Base-by-base conservation (phyloP, 768 basidiomycete genomes). In the Tricholoma flavovirens region DNA sequence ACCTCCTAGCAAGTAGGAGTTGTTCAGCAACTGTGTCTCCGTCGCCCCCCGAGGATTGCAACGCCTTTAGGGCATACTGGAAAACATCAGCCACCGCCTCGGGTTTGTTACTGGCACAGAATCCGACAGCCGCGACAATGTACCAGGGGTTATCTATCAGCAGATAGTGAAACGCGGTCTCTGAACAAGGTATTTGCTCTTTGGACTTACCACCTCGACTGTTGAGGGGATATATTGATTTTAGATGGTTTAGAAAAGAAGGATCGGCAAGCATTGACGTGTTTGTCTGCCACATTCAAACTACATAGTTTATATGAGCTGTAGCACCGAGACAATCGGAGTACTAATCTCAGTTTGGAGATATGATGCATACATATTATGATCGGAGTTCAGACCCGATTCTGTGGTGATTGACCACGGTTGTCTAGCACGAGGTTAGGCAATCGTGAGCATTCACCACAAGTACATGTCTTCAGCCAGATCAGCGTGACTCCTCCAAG, bases 31-130 rank as follows among this genome's bases (percentile, higher is more conserved):
- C 51, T 17, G 52, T n/a, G 10, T 59, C 62, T 0, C 58, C 36
- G 17, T 17, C 26, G 15, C 5, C 10, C 11, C 0, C 57, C 7
- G 69, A 63, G 9, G 62, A 59, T 55, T 73, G 68, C 0, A 83
- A 67, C 48, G 83, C 80, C 2, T 70, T 55, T 45, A 83, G 62
- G 2, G 74, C 83, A 57, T 78, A 70, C 42, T 77, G 61, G 64
- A 83, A 83, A 5, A 87, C 78, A 43, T 65, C 63, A 8, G 83
- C 80, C 30, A 86, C 79, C 1, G 72, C 83, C 29, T 85, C 83
- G 3, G 84, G 77, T 32, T 70, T 69, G 61, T 87, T 88, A 63
- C 79, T 77, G 6, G 82, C 79, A 57, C 76, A 77, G 64, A 84
- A 84, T 1, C 79, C 74, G 30, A 83, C 79, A 7, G 79, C 77